These are phyloP conservation scores for Annulohypoxylon nitens DNA, from an alignment of 495 filamentous ascomycete species.

Conservation along the genomic window DNA sequence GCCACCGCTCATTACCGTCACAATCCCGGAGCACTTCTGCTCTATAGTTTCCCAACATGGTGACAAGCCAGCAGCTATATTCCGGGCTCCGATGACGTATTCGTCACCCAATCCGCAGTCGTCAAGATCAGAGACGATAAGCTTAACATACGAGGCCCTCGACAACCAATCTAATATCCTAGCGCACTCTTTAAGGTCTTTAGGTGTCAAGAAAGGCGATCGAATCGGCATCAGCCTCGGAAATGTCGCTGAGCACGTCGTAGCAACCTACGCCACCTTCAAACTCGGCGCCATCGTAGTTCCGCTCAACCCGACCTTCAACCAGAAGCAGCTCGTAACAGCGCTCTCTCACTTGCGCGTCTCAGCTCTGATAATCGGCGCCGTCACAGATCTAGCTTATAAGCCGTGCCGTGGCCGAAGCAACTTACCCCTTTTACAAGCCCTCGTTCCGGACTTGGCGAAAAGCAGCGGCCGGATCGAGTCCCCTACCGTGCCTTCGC, in stretches of 20 bases:
- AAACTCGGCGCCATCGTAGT: constrained; percentile 94
- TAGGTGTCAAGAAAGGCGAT: constrained; percentile 86
- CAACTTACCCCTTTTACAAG: constrained; percentile 77
- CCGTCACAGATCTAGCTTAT: constrained; percentile 86
- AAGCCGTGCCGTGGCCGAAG: constrained; percentile 77
- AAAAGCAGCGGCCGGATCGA: constrained; percentile 58
- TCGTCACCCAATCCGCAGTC: constrained; percentile 20
- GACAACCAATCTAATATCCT: constrained; percentile 82
- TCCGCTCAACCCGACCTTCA: constrained; percentile 94
- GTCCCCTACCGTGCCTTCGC: constrained; percentile 74
- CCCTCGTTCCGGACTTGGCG: constrained; percentile 72
- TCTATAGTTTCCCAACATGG: constrained; percentile 77
- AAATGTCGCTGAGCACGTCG: constrained; percentile 85
- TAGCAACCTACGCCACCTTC: constrained; percentile 87
- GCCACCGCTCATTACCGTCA: constrained; percentile 80
- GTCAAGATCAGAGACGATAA: constrained; percentile 55
- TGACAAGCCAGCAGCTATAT: constrained; percentile 74
- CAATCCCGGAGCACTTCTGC: constrained; percentile 85
- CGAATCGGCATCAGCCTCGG: constrained; percentile 88
- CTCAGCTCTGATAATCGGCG: constrained; percentile 82
- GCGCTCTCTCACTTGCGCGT: constrained; percentile 82
- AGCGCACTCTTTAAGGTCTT: constrained; percentile 76
- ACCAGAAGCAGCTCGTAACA: constrained; percentile 78
- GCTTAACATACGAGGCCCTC: constrained; percentile 78
- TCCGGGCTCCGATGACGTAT: constrained; percentile 52